A percentile compares a stretch with the other conserved stretches of the same genome.
Conservation (phyloP, 2,329 filamentous ascomycete species). For the Trichoderma simmonsii region DNA sequence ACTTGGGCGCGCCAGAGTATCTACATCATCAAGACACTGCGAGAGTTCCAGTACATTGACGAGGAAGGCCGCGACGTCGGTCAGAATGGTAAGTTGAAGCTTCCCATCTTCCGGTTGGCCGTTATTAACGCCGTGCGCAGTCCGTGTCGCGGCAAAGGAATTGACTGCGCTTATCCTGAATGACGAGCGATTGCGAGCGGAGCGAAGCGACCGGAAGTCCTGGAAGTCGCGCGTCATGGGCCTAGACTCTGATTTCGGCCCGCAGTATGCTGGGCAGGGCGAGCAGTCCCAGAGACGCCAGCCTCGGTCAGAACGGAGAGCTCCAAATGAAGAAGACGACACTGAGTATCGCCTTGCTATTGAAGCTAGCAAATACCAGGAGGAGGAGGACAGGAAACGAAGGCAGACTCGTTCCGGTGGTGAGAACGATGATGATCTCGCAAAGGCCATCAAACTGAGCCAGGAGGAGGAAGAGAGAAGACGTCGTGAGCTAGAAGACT, state of each 20-base stretch:
- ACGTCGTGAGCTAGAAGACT: slow-evolving; percentile 80
- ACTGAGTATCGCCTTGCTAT: slow-evolving; percentile 86
- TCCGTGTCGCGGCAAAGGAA: slow-evolving; percentile 94
- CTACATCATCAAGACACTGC: slow-evolving; percentile 97
- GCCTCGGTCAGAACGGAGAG: slow-evolving; percentile 49
- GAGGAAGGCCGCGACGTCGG: slow-evolving; percentile 95
- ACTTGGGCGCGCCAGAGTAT: slow-evolving; percentile 98
- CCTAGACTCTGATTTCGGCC: slow-evolving; percentile 71
- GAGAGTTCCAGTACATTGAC: slow-evolving; percentile 95
- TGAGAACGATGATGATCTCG: slow-evolving; percentile 81
- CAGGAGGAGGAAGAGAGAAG: slow-evolving; percentile 91
- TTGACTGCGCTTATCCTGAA: slow-evolving; percentile 88
- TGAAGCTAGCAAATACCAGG: slow-evolving; percentile 92
- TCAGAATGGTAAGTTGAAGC: slow-evolving; percentile 72
- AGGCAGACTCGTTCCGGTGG: slow-evolving; percentile 58
- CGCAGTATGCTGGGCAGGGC: slow-evolving; percentile 34
- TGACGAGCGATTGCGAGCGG: slow-evolving; percentile 85
- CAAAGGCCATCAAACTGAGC: slow-evolving; percentile 92
- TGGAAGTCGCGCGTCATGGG: slow-evolving; percentile 98
- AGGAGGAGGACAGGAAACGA: slow-evolving; percentile 81
- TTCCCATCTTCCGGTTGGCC: background rate
- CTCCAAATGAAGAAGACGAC: slow-evolving; percentile 72
- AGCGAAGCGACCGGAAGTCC: slow-evolving; percentile 84
- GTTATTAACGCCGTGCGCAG: slow-evolving; percentile 44
- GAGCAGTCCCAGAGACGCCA: slow-evolving; percentile 41